Conservation (phyloP, 768 basidiomycete species). For the Lentinula raphanica region DNA sequence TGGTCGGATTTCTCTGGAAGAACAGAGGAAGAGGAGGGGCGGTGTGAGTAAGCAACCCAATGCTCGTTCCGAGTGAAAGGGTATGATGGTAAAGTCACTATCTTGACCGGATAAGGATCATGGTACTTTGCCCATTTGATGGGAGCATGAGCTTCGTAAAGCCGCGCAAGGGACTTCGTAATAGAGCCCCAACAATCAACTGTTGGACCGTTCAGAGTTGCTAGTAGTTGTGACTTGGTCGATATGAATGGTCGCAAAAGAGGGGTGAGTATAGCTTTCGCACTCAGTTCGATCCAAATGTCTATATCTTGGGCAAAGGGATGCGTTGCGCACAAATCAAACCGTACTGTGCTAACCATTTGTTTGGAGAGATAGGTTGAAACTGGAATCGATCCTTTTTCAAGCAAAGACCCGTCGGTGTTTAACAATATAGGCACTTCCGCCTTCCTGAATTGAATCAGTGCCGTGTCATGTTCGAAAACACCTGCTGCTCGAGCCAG, state of each 20-base stretch:
- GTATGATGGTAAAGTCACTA: conserved; percentile 4
- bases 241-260: conserved; percentile 2
- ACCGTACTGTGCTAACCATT: conserved; percentile 1
- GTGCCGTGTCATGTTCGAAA: not conserved
- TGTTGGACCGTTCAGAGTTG: not conserved
- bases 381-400: not conserved
- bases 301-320: conserved; percentile 1
- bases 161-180: conserved; percentile 4
- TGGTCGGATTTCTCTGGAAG: not conserved
- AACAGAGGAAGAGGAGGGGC: not conserved
- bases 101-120: not conserved
- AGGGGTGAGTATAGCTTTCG: conserved; percentile 3
- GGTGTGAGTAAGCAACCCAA: not conserved
- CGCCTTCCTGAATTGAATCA: not conserved
- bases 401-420: not conserved
- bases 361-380: not conserved
- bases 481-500: not conserved
- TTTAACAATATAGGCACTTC: conserved; percentile 4
- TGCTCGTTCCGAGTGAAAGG: conserved; percentile 8
- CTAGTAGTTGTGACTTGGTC: not conserved
- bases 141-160: conserved; percentile 5
- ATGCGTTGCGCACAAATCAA: not conserved
- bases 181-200: conserved; percentile 1
- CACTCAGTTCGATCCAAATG: conserved; percentile 7
- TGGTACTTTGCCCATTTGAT: conserved; percentile 8